Percentiles rank a stretch among this genome's conserved stretches.
phyloP scores from a whole-genome alignment of 805 yeast species.

The Kurtzmaniella fragi region DNA sequence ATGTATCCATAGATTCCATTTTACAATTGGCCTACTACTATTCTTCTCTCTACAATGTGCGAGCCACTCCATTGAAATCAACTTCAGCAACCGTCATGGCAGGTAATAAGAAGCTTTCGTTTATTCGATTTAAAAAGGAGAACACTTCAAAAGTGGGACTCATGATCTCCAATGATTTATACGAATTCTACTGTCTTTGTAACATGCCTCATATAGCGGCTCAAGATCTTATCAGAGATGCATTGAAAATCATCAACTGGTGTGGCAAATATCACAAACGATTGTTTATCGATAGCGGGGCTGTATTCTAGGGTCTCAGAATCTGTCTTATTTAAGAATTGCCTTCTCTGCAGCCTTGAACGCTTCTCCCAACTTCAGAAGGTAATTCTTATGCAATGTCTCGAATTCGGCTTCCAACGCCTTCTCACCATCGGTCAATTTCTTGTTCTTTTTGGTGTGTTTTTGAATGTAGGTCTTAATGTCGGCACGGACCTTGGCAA shows the following conservation, averaged over 20 bases:
- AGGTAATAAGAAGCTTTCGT: slow-evolving; percentile 39
- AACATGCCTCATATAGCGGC: slow-evolving; percentile 44
- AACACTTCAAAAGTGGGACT: slow-evolving; percentile 24
- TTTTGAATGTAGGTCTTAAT: slow-evolving; percentile 57
- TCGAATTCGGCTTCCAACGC: slow-evolving; percentile 61
- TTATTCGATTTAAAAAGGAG: slow-evolving; percentile 19
- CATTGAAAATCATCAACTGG: slow-evolving; percentile 69
- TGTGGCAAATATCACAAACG: slow-evolving; percentile 66
- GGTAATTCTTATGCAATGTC: slow-evolving; percentile 60
- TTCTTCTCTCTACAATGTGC: slow-evolving; percentile 20
- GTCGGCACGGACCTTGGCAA: slow-evolving; percentile 37
- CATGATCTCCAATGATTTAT: slow-evolving; percentile 27
- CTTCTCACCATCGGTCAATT: slow-evolving; percentile 51
- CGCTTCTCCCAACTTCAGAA: slow-evolving; percentile 50
- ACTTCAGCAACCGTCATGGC: not conserved
- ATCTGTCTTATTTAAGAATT: slow-evolving; percentile 25
- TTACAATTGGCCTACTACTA: slow-evolving; percentile 36
- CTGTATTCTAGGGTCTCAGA: slow-evolving; percentile 32
- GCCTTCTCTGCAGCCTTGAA: slow-evolving; percentile 53
- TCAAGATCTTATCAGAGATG: slow-evolving; percentile 53
- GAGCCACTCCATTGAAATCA: slow-evolving; percentile 16
- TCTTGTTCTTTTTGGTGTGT: slow-evolving; percentile 42
- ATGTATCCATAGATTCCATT: slow-evolving; percentile 16
- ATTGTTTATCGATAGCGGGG: slow-evolving; percentile 72
- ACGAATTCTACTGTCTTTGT: slow-evolving; percentile 35